These are phyloP conservation scores for Stagonosporopsis vannaccii DNA, from an alignment of 2,329 filamentous ascomycete genomes.

Conservation along the genomic window DNA sequence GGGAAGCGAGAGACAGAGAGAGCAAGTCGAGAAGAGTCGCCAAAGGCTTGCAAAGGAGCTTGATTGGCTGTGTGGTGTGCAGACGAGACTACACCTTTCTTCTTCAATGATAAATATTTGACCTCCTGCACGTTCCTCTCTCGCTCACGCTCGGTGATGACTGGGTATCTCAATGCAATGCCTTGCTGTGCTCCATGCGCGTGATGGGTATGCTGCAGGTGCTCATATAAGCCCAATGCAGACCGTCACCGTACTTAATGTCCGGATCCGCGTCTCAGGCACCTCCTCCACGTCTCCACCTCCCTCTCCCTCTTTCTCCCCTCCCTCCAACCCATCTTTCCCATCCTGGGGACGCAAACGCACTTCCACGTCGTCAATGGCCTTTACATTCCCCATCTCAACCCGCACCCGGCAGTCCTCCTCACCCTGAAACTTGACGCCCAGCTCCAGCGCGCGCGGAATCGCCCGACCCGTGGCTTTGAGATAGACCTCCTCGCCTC, in stretches of 20 bases:
- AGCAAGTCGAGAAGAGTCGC: not conserved
- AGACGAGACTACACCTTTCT: not conserved
- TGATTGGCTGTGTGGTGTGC: slow-evolving; percentile 8
- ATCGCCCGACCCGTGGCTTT: slow-evolving; percentile 74
- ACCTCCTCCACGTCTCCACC: slow-evolving; percentile 38
- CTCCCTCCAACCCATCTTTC: slow-evolving; percentile 23
- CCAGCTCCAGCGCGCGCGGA: slow-evolving; percentile 67
- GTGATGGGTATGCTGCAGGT: not conserved
- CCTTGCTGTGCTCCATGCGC: not conserved
- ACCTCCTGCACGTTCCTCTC: slow-evolving; percentile 4
- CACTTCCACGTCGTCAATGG: slow-evolving; percentile 68
- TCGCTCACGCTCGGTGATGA: not conserved
- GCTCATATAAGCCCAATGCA: slow-evolving; percentile 33
- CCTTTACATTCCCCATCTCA: slow-evolving; percentile 68
- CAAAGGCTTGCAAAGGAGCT: not conserved
- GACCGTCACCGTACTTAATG: slow-evolving; percentile 43
- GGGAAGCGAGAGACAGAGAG: not conserved
- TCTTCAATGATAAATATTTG: slow-evolving; percentile 48
- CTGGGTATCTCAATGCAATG: slow-evolving; percentile 16
- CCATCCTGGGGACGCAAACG: slow-evolving; percentile 9
- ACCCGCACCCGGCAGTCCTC: slow-evolving; percentile 66
- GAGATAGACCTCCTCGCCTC: slow-evolving; percentile 63
- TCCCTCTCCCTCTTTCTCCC: slow-evolving; percentile 7
- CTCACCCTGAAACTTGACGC: slow-evolving; percentile 69
- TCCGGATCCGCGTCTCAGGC: slow-evolving; percentile 52